Evolutionary conservation across 148 eudicot species (phyloP), one percentile per base, ranked within the genome.

Genomic region (Heliamphora exappendiculata): DNA sequence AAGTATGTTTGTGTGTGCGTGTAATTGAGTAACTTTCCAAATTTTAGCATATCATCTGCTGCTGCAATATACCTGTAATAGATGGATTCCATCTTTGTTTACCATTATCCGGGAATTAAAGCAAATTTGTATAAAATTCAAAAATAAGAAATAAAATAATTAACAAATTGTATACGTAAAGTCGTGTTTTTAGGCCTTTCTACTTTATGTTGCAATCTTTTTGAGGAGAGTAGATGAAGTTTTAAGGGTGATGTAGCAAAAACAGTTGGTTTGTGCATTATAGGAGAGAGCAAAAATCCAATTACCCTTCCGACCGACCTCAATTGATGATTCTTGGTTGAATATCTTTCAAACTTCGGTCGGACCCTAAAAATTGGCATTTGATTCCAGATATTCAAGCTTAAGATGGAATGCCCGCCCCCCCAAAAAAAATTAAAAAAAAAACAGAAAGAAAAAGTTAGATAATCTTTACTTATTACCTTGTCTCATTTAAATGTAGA

Each of bases 1-100:
- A 94, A 88, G 98, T 91, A 88, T 28, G 81, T 75, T 67, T 63
- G 22, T 39, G 7, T 72, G 34, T 39, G 19, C n/a, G 0, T 51
- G 20, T 31, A 3, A 33, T n/a, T 8, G 33, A 14, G 5, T 28
- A 9, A 33, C 10, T 37, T 64, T 37, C 41, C 1, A 39, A 41
- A 37, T 39, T 67, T 22, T 7, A 29, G 17, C 3, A 58, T 26
- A 58, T 50, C 31, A 20, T 67, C 13, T 7, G 12, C 0, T 22
- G 20, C 28, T 22, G 66, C 28, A 39, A 13, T 16, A 2, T 24
- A 26, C 13, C 0, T 44, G 22, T 74, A 24, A 55, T 29, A 58
- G 34, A 57, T 74, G 67, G 49, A 54, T n/a, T 54, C 29, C 60
- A 19, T n/a, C 0, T 10, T 53, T 72, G 26, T 72, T 17, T 34